Evolutionary conservation across 2,329 filamentous ascomycete genomes (phyloP), one percentile per base, ranked within the genome.

Genomic region (Graphilbum fragrans): DNA sequence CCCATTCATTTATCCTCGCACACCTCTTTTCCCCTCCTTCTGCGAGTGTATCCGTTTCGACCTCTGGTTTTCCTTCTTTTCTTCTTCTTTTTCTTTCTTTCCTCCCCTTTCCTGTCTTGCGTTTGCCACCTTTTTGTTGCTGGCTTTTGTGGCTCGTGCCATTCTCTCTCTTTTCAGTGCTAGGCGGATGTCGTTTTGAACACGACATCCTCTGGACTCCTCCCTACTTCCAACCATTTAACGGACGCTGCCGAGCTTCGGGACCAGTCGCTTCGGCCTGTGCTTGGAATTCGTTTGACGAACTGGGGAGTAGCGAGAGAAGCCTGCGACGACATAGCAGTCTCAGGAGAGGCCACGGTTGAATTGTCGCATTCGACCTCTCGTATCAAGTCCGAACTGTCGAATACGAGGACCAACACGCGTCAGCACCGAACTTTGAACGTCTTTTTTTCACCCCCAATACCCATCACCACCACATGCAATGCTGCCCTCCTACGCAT

Each of bases 401-500:
- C n/a, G n/a, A n/a, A n/a, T n/a, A n/a, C n/a, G n/a, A n/a, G n/a
- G n/a, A n/a, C n/a, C n/a, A n/a, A n/a, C n/a, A n/a, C n/a, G n/a
- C n/a, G n/a, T n/a, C n/a, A n/a, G n/a, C n/a, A n/a, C n/a, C n/a
- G n/a, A n/a, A n/a, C n/a, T n/a, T n/a, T n/a, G n/a, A n/a, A n/a
- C 7, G 19, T 16, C n/a, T 23, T 18, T 17, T 36, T 14, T 23
- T 18, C 36, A 20, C 36, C 9, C 18, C 36, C 19, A 17, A 12
- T 17, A 19, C 12, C 5, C 22, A 33, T 11, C 18, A n/a, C 21
- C 37, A 23, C 27, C 38, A 31, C 21, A 22, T 31, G 38, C 40
- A 58, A 78, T 80, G 75, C 64, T 80, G 56, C 76, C 76, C 50
- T 70, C 72, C 54, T 72, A 77, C 67, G 60, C 67, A 49, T 67